These are phyloP conservation scores for Penstemon newberryi DNA, from an alignment of 257 asterid species.

Conservation along the genomic window DNA sequence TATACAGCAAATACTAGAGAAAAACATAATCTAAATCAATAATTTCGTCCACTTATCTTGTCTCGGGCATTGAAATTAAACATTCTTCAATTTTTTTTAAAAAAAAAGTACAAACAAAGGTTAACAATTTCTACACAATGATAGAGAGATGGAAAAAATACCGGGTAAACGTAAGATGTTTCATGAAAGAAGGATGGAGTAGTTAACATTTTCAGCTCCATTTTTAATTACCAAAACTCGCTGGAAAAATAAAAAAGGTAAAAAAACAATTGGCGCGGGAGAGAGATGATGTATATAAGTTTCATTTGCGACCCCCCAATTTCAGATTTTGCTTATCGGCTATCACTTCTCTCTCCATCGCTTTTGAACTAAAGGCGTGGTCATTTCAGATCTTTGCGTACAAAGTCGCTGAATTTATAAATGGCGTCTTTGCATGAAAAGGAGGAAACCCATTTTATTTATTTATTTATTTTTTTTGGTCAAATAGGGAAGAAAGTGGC, in stretches of 20 bases:
- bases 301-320: conserved; percentile 29
- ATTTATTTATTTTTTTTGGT: too few relatives aligned
- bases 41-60: neutral
- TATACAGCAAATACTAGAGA: conserved; percentile 32
- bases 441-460: too few relatives aligned
- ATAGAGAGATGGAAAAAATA: conserved; percentile 16
- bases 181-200: conserved; percentile 35
- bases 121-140: neutral
- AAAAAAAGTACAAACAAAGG: neutral
- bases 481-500: too few relatives aligned
- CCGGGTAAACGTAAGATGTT: conserved; percentile 38
- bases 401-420: too few relatives aligned
- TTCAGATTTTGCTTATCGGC: conserved; percentile 46
- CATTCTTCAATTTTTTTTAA: neutral
- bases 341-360: neutral
- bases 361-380: conserved; percentile 16
- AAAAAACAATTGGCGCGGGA: conserved; percentile 24
- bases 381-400: neutral
- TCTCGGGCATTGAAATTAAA: conserved; percentile 6
- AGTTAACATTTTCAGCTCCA: conserved; percentile 36
- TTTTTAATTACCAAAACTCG: too few relatives aligned
- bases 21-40: conserved; percentile 21
- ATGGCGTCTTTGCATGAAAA: too few relatives aligned
- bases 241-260: too few relatives aligned
- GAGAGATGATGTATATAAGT: conserved; percentile 4